Evolutionary conservation across 2,329 filamentous ascomycete genomes (phyloP).

Genomic region (Cordyceps cicadae): DNA sequence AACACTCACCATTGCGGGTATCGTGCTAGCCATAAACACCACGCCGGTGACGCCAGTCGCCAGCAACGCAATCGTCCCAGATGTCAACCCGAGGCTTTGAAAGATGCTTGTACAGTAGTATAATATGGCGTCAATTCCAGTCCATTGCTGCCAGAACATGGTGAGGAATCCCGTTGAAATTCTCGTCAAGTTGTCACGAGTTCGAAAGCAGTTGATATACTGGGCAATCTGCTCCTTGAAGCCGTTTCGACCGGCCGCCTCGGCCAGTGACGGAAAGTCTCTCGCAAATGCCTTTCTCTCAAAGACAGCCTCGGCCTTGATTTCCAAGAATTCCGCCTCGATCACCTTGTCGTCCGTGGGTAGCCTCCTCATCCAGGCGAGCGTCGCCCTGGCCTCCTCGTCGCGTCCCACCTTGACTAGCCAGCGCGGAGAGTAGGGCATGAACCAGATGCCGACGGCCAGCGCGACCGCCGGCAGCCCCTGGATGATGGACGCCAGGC

Average conservation of each 20-base stretch:
- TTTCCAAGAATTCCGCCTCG: constrained; percentile 71
- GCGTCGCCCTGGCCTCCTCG: constrained; percentile 47
- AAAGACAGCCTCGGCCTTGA: constrained; percentile 69
- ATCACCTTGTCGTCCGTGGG: constrained; percentile 56
- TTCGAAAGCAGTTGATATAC: constrained; percentile 27
- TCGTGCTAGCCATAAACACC: constrained; percentile 46
- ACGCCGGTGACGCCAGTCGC: constrained; percentile 66
- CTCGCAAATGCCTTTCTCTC: constrained; percentile 63
- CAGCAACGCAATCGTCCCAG: constrained; percentile 51
- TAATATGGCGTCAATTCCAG: constrained; percentile 32
- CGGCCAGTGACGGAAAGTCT: constrained; percentile 39
- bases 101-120: constrained; percentile 51
- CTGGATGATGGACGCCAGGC: constrained; percentile 38
- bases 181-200: constrained; percentile 49
- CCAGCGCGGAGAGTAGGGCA: constrained; percentile 74
- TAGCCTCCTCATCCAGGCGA: constrained; percentile 57
- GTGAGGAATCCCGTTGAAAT: constrained; percentile 56
- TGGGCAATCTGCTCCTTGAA: constrained; percentile 39
- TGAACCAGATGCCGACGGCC: constrained; percentile 63
- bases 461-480: constrained; percentile 42
- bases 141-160: constrained; percentile 50
- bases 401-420: constrained; percentile 64
- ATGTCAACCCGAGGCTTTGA: constrained; percentile 51
- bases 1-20: constrained; percentile 23
- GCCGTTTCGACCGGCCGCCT: constrained; percentile 32